Percentiles rank a stretch among this genome's conserved stretches.
Evolutionary conservation across 148 eudicot genomes (phyloP).

Genomic region (Agrostemma githago): DNA sequence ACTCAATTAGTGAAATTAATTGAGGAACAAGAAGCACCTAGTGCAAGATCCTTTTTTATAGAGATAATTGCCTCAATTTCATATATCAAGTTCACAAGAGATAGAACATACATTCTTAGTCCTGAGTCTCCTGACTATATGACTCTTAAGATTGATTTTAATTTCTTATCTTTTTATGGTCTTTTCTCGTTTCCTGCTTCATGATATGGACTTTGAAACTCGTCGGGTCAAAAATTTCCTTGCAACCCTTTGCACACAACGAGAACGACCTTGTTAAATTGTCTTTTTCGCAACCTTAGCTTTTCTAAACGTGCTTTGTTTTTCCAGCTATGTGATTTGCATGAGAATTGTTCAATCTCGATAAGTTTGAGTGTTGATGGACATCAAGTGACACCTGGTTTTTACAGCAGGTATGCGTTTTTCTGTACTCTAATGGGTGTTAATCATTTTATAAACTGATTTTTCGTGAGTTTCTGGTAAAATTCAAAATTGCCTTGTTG

Average conservation of each 20-base stretch:
- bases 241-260: too few relatives aligned
- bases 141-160: conserved; percentile 57
- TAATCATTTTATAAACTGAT: not conserved
- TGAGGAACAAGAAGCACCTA: conserved; percentile 70
- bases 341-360: conserved; percentile 89
- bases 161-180: not conserved
- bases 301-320: conserved; percentile 5
- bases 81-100: conserved; percentile 64
- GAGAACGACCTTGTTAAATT: too few relatives aligned
- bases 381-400: conserved; percentile 75
- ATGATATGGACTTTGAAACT: not conserved
- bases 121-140: conserved; percentile 75
- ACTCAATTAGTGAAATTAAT: not conserved
- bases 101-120: conserved; percentile 69
- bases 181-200: not conserved
- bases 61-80: conserved; percentile 82
- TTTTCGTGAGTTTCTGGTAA: not conserved
- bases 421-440: not conserved
- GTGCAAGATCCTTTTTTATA: conserved; percentile 68
- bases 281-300: not conserved
- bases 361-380: conserved; percentile 96
- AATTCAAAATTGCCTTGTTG: not conserved
- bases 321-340: conserved; percentile 76
- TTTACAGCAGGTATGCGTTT: conserved; percentile 67
- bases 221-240: too few relatives aligned